phyloP scores from a whole-genome alignment of 2,329 filamentous ascomycete genomes.

The Acephala macrosclerotiorum region DNA sequence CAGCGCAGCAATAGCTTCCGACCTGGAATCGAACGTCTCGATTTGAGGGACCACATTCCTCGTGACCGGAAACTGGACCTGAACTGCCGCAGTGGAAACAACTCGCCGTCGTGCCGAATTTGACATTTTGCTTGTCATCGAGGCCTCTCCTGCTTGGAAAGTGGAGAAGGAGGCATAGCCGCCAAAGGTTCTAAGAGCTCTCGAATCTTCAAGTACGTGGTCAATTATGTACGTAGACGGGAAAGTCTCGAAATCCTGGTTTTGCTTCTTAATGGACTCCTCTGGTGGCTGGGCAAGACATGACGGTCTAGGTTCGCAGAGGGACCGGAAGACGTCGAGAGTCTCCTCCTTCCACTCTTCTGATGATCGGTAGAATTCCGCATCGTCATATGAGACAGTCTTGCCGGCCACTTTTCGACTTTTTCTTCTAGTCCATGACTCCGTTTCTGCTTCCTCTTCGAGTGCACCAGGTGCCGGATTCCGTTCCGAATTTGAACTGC shows the following conservation, averaged over 20 bases:
- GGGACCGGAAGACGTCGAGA: not conserved
- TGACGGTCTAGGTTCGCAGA: not conserved
- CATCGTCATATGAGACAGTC: no score
- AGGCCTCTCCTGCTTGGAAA: not conserved
- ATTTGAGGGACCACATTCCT: conserved; percentile 15
- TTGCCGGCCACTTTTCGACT: no score
- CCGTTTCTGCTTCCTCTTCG: not conserved
- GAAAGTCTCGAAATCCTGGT: not conserved
- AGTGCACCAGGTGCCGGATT: no score
- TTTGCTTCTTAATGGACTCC: not conserved
- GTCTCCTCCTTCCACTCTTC: not conserved
- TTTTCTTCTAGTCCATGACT: not conserved
- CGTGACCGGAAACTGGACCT: conserved; percentile 31
- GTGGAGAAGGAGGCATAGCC: conserved; percentile 5
- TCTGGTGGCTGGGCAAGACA: not conserved
- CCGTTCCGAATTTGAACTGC: no score
- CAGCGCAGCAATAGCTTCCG: conserved; percentile 30
- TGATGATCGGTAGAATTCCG: not conserved
- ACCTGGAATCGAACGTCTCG: conserved; percentile 26
- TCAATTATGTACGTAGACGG: not conserved
- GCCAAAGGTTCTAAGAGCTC: conserved; percentile 15
- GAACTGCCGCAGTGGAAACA: not conserved
- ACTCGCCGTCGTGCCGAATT: conserved; percentile 1
- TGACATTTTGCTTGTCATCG: not conserved
- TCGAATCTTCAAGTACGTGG: conserved; percentile 23